These are phyloP conservation scores for Sporothrix luriei DNA, from an alignment of 2,329 filamentous ascomycete species.

Conservation along the genomic window DNA sequence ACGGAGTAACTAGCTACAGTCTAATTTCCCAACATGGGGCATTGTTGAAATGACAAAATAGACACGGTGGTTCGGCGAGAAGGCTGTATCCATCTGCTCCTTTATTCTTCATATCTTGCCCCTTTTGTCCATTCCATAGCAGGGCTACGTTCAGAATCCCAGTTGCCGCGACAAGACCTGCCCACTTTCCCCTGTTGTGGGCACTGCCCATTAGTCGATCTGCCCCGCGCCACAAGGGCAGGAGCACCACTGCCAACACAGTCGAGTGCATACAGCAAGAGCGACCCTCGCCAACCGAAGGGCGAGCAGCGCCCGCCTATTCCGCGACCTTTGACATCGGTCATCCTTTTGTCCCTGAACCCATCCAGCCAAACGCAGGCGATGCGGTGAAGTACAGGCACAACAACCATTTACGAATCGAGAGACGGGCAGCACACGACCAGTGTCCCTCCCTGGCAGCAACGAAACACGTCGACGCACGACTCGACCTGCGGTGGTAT, in stretches of 20 bases:
- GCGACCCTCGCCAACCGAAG: conserved; percentile 8
- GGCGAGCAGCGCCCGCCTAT: conserved; percentile 2
- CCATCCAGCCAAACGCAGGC: background rate
- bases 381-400: conserved; percentile 13
- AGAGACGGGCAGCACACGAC: conserved; percentile 7
- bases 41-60: conserved; percentile 14
- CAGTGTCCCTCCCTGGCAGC: background rate
- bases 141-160: background rate
- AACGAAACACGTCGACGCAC: background rate
- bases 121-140: conserved; percentile 1
- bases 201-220: conserved; percentile 19
- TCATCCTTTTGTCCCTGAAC: background rate
- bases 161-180: conserved; percentile 8
- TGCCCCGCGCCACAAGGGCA: conserved; percentile 30
- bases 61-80: background rate
- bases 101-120: background rate
- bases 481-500: conserved; percentile 4
- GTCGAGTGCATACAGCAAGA: background rate
- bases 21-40: conserved; percentile 31
- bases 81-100: background rate
- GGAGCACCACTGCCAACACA: conserved; percentile 22
- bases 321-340: background rate
- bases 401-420: background rate
- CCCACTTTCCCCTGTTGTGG: conserved; percentile 22
- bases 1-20: conserved; percentile 27